Evolutionary conservation across 306 rosid genomes (phyloP).

Genomic region (Rosa lucieae): DNA sequence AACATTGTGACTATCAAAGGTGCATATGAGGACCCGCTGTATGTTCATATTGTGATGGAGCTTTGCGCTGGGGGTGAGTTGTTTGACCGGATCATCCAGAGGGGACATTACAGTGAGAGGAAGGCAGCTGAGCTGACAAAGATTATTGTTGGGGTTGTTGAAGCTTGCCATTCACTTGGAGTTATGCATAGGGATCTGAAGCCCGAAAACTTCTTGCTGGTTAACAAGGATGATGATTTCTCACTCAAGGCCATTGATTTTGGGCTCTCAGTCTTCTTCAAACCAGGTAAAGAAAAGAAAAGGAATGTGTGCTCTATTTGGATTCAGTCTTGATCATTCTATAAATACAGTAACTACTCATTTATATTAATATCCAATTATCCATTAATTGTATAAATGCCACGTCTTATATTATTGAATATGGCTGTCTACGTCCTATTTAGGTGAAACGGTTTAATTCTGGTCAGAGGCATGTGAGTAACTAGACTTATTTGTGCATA

Average conservation of each 20-base stretch:
- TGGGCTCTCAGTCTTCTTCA: slow-evolving; percentile 95
- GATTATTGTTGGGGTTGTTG: slow-evolving; percentile 90
- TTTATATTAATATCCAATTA: not conserved
- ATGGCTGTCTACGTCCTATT: not conserved
- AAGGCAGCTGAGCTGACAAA: slow-evolving; percentile 89
- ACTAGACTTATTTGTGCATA: not conserved
- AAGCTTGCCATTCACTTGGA: slow-evolving; percentile 93
- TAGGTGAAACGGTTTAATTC: not conserved
- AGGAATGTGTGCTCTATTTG: not conserved
- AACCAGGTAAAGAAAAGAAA: slow-evolving; percentile 59
- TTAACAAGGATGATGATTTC: slow-evolving; percentile 88
- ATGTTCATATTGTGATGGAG: slow-evolving; percentile 96
- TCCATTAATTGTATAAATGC: not conserved
- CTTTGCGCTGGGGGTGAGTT: slow-evolving; percentile 91
- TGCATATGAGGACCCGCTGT: slow-evolving; percentile 85
- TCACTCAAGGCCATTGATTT: slow-evolving; percentile 96
- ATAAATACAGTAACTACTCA: not conserved
- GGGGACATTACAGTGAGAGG: slow-evolving; percentile 91
- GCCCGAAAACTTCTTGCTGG: slow-evolving; percentile 90
- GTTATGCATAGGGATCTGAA: slow-evolving; percentile 96
- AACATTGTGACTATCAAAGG: slow-evolving; percentile 91
- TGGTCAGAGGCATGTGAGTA: not conserved
- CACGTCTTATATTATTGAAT: not conserved
- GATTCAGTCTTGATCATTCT: not conserved
- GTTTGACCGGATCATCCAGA: slow-evolving; percentile 86